Evolutionary conservation across 2,329 filamentous ascomycete genomes (phyloP).

Genomic region (Pezicula carpinea): DNA sequence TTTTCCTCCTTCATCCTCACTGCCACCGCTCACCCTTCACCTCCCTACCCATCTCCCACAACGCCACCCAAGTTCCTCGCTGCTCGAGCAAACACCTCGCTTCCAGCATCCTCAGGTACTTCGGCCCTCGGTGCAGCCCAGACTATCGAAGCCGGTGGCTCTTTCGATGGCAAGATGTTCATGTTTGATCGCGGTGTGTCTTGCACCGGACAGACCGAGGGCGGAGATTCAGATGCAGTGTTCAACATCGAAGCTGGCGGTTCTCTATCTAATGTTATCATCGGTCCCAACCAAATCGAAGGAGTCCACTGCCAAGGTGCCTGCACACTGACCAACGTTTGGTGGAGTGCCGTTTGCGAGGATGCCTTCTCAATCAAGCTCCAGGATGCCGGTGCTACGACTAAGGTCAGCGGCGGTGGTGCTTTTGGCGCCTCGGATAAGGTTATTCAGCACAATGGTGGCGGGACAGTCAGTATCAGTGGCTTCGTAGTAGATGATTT

Average conservation of each 20-base stretch:
- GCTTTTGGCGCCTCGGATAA: conserved; percentile 38
- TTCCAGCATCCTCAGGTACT: conserved; percentile 30
- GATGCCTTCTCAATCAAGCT: conserved; percentile 22
- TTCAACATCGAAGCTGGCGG: conserved; percentile 28
- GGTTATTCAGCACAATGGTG: conserved; percentile 35
- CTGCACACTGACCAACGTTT: conserved; percentile 24
- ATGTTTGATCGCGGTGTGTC: conserved; percentile 37
- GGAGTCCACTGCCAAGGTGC: conserved; percentile 22
- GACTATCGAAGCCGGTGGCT: conserved; percentile 37
- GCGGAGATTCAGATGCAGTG: conserved; percentile 32
- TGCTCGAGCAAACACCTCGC: background rate
- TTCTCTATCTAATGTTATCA: conserved; percentile 30
- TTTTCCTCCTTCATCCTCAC: background rate
- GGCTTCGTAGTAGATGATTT: conserved; percentile 38
- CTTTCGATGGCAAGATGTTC: conserved; percentile 43
- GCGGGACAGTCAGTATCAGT: conserved; percentile 28
- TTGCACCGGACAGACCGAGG: conserved; percentile 38
- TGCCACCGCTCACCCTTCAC: background rate
- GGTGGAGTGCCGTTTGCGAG: conserved; percentile 22
- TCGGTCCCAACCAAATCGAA: conserved; percentile 30
- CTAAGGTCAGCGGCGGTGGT: conserved; percentile 38
- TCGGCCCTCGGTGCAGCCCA: conserved; percentile 35
- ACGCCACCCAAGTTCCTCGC: background rate
- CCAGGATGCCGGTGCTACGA: conserved; percentile 29
- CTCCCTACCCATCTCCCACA: background rate